A percentile compares a stretch with the other conserved stretches of the same genome.
Conservation (phyloP, 1,139 yeast species). For the Kurtzmaniella quercitrusa region DNA sequence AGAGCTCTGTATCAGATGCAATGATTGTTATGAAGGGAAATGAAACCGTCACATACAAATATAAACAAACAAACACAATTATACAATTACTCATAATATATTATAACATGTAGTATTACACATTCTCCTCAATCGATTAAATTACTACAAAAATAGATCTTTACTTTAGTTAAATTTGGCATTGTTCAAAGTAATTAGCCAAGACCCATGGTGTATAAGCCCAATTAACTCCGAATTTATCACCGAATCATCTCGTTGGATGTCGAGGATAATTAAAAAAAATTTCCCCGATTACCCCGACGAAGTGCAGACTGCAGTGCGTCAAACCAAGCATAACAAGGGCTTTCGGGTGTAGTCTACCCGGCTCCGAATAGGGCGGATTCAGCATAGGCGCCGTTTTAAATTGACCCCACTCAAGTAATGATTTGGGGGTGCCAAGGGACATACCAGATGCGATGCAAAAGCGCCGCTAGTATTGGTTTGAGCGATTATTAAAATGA, state of each 20-base stretch:
- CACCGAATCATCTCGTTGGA: background rate
- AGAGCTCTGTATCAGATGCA: conserved; percentile 3
- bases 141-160: no score
- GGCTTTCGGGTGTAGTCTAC: background rate
- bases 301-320: background rate
- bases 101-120: no score
- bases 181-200: no score
- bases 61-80: background rate
- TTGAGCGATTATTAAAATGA: no score
- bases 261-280: background rate
- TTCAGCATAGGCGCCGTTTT: no score
- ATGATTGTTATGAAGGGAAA: background rate
- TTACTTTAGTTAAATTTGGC: no score
- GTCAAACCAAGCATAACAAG: background rate
- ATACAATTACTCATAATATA: background rate
- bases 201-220: background rate
- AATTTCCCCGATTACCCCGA: background rate
- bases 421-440: no score
- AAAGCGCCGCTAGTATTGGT: no score
- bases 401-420: no score
- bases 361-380: background rate
- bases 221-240: background rate
- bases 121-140: no score
- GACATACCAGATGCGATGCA: no score
- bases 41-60: background rate